Base-by-base conservation (phyloP, 2,329 filamentous ascomycete genomes). In the Hypoxylon sp. region DNA sequence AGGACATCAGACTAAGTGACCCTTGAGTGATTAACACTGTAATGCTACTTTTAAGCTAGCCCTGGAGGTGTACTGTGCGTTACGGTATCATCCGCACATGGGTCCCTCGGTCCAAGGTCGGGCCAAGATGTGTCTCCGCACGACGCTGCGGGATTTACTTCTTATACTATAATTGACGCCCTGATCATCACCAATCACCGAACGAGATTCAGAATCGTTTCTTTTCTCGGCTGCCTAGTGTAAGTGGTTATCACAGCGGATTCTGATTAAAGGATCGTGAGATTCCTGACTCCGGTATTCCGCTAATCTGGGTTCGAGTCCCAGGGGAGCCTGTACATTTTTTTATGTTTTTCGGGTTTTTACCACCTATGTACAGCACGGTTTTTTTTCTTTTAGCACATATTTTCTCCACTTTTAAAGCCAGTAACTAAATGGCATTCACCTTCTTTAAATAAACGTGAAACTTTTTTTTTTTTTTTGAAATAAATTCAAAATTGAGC, bases 221-320 rank as follows among this genome's bases (percentile, higher is more conserved):
- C 24, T 5, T 27, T 5, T 27, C 4, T 47, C 7, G 68, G 68
- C 68, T 64, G 64, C 65, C 62, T 70, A 61, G 68, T 70, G 68
- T 70, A 70, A 70, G 3, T 70, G 68, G 68, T 51, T 65, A 70
- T 62, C 68, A 70, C 68, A 61, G 62, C 62, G 62, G 68, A 70
- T 70, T 70, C 68, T 70, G 68, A 70, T 29, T 42, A 21, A 17
- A 21, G 11, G 7, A 44, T 44, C 17, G 46, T 10, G 19, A 35
- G 13, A 31, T 17, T 35, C 10, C 8, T n/a, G 24, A 32, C 4
- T 19, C 8, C 0, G 35, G 35, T 2, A 35, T 67, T 70, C 65
- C 62, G 65, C 65, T 62, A 62, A 70, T 70, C 68, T 70, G 68
- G 68, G 68, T 70, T 70, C 68, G 68, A 70, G 68, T 70, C 68